A percentile compares a stretch with the other conserved stretches of the same genome.
Evolutionary conservation across 257 asterid species (phyloP).

Genomic region (Striga asiatica): DNA sequence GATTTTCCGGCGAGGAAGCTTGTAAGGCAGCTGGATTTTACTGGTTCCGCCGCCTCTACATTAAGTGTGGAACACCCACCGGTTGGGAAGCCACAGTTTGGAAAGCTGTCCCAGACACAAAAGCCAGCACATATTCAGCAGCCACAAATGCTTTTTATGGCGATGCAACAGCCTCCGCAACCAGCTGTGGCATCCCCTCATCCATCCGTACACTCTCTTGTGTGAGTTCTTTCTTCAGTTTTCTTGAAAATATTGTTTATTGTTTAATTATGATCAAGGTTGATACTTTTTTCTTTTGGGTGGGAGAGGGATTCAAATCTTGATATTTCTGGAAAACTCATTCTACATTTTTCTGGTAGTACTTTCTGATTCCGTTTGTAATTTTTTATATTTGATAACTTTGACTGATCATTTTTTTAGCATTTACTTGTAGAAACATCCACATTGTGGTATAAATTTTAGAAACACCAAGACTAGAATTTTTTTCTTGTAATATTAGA

Average conservation of each 20-base stretch:
- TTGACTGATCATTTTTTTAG: neutral
- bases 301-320: neutral
- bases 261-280: neutral
- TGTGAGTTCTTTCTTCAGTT: conserved; percentile 35
- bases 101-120: conserved; percentile 21
- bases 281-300: neutral
- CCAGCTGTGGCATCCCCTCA: conserved; percentile 35
- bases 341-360: conserved; percentile 3
- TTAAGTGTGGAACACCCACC: conserved; percentile 27
- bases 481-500: neutral
- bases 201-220: conserved; percentile 41
- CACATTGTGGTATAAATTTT: neutral
- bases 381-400: conserved; percentile 10
- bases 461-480: neutral
- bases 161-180: conserved; percentile 44
- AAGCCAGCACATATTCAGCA: conserved; percentile 16
- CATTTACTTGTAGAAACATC: conserved; percentile 5
- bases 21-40: conserved; percentile 95
- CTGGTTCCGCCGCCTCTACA: conserved; percentile 30
- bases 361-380: neutral
- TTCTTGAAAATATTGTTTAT: neutral
- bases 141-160: conserved; percentile 36
- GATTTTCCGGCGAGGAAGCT: conserved; percentile 82
- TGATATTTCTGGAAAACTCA: conserved; percentile 1
- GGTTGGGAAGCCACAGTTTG: conserved; percentile 23